Evolutionary conservation across 2,329 filamentous ascomycete species (phyloP), one percentile per base, ranked within the genome.

Genomic region (Nemania sp.): DNA sequence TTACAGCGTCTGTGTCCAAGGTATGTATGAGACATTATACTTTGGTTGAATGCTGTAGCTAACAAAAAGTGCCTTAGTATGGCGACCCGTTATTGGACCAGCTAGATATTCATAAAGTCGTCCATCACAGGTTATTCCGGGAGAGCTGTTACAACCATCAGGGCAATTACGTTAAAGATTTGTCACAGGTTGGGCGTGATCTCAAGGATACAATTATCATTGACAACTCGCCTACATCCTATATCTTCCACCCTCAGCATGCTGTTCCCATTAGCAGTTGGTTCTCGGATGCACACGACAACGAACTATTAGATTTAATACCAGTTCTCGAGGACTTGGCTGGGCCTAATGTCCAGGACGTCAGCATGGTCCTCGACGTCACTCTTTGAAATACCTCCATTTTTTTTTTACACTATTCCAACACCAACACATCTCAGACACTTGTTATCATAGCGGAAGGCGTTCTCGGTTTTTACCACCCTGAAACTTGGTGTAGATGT

Each of bases 111-210:
- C 96, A 99, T 82, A 90, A 94, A 73, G 96, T 98, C 51, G 92
- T 99, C 15, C 96, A 99, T 79, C 96, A 99, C 80, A 88, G 96
- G 57, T 85, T 99, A 27, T 99, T 99, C 89, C 90, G 96, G 68
- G 96, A 99, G 82, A 98, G 95, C 81, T 99, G 96, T 82, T 98
- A 97, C 82, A 99, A 99, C 79, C 96, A 99, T 79, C 96, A 98
- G 83, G 96, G 96, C 75, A 99, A 99, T 80, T 99, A 99, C 75
- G 96, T 99, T 80, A 99, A 99, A 88, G 96, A 99, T 79, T 88
- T 99, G 63, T 98, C 96, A 54, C 96, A 98, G 85, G 92, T 99
- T 66, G 96, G 96, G 59, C 92, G 96, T 73, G 94, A 98, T 79
- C 88, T 99, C 64, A 93, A 93, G 80, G 95, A 99, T 79, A 99